Evolutionary conservation across 345 rosid genomes (phyloP), one percentile per base, ranked within the genome.

Genomic region (Adansonia digitata): DNA sequence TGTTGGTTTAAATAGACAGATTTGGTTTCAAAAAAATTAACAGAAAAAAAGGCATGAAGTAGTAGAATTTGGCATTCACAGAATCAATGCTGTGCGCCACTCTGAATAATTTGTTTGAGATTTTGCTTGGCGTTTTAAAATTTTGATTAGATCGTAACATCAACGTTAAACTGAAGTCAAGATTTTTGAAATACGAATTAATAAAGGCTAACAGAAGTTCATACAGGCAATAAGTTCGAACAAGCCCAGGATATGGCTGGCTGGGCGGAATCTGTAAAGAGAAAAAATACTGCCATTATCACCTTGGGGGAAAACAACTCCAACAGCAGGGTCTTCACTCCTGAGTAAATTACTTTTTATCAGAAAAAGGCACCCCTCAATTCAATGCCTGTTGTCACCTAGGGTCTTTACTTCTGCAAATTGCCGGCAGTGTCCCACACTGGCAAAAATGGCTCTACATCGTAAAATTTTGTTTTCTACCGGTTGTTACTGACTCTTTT

Each of bases 381-480:
- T 27, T 27, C n/a, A 59, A 59, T 59, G 64, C 37, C 29, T 59
- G 35, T 26, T 27, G 18, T 35, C 45, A 62, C 5, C 42, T 8
- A 34, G 26, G 66, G 45, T 62, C 45, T 20, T 20, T 31, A 7
- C 43, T 35, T 62, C 15, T 62, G 45, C 5, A 62, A 62, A 37
- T 62, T 35, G 35, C 68, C 48, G n/a, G 69, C 69, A n/a, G 45
- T 63, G 46, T 48, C 57, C 69, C 69, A 61, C 52, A 17, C 69
- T 22, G 52, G 26, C 76, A 27, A 61, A 62, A 45, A 45, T 60
- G 67, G 69, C 13, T 61, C 57, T 56, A 61, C 46, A 74, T 74
- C 76, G 46, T 61, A 48, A 27, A 59, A 7, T 14, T 45, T 73
- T 72, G 40, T 73, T 69, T 69, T 46, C 55, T 69, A 43, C 57